Conservation (phyloP, 1,284 basidiomycete species). For the Heterobasidion irregulare region DNA sequence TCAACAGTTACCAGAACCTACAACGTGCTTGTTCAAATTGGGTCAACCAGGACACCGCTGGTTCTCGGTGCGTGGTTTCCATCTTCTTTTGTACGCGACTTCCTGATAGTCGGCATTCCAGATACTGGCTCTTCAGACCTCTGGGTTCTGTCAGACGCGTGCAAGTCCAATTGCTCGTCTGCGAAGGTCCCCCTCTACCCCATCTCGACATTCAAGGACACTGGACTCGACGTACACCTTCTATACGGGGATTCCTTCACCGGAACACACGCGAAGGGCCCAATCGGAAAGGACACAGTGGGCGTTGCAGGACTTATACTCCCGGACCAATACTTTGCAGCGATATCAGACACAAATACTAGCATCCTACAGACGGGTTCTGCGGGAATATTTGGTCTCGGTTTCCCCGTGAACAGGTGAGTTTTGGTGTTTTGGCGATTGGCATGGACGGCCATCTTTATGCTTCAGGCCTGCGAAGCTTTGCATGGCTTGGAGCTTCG, state of each 20-base stretch:
- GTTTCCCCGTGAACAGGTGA: conserved; percentile 26
- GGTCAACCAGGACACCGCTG: conserved; percentile 17
- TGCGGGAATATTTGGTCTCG: conserved; percentile 28
- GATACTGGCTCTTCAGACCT: conserved; percentile 32
- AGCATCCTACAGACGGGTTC: conserved; percentile 25
- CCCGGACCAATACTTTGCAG: conserved; percentile 22
- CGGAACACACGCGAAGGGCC: conserved; percentile 26
- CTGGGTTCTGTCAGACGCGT: conserved; percentile 27
- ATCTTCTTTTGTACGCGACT: neutral
- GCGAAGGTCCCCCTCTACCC: conserved; percentile 20
- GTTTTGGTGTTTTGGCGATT: neutral
- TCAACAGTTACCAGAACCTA: conserved; percentile 20
- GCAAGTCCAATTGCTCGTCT: conserved; percentile 15
- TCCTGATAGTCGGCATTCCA: conserved; percentile 5
- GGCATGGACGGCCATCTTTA: conserved; percentile 12
- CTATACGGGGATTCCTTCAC: conserved; percentile 29
- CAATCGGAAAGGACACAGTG: conserved; percentile 23
- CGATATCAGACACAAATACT: conserved; percentile 26
- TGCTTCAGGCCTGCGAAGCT: neutral
- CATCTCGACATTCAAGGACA: conserved; percentile 13
- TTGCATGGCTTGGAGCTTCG: neutral
- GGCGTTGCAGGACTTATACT: conserved; percentile 24
- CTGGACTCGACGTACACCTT: conserved; percentile 17
- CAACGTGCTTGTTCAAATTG: conserved; percentile 21
- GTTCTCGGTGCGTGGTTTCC: conserved; percentile 17